phyloP scores from a whole-genome alignment of 225 moss, liverwort and hornwort genomes.

The Pseudisothecium myosuroides region DNA sequence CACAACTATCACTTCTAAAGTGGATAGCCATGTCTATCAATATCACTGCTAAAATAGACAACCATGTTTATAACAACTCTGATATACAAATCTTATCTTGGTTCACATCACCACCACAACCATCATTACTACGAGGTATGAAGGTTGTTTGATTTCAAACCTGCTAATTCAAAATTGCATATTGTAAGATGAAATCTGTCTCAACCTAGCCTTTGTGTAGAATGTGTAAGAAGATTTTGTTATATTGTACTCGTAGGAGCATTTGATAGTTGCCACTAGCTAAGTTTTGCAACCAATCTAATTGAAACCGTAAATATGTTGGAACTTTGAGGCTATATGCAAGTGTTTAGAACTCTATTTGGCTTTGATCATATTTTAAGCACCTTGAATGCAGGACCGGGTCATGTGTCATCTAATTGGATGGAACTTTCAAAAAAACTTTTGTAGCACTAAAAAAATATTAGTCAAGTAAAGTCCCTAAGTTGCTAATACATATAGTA shows the following conservation, averaged over 20 bases:
- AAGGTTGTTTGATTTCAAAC: not conserved
- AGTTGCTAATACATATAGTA: no score
- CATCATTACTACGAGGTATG: not conserved
- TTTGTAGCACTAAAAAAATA: not conserved
- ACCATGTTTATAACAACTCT: no score
- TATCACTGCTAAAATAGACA: rapidly evolving
- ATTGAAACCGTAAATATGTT: not conserved
- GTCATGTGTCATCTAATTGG: not conserved
- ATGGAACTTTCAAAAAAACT: no score
- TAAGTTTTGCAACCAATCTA: not conserved
- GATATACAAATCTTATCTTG: rapidly evolving
- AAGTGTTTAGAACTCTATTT: not conserved
- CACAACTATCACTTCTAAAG: not conserved
- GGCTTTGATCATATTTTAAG: not conserved
- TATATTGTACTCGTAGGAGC: rapidly evolving
- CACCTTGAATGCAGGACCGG: rapidly evolving
- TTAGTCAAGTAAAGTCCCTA: not conserved
- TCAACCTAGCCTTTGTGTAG: rapidly evolving
- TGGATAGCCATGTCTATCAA: not conserved
- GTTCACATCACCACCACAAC: not conserved
- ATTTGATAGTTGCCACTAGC: not conserved
- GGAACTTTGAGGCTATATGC: no score
- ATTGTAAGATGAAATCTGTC: rapidly evolving
- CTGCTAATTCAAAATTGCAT: not conserved
- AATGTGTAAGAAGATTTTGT: rapidly evolving